phyloP scores from a whole-genome alignment of 495 filamentous ascomycete genomes.

The Xylaria scruposa region DNA sequence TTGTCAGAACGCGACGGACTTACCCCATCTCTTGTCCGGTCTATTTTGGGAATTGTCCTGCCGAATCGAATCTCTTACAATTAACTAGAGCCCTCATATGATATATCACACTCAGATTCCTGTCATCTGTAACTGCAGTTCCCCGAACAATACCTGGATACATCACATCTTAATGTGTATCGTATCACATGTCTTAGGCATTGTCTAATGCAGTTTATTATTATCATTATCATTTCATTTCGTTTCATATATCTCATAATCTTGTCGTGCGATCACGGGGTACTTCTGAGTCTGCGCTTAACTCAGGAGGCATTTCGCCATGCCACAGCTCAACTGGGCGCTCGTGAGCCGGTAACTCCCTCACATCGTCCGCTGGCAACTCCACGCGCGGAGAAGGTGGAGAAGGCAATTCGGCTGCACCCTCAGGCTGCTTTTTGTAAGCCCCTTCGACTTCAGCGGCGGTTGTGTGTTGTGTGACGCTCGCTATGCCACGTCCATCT shows the following conservation, averaged over 20 bases:
- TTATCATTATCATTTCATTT: slow-evolving; percentile 16
- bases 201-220: background rate
- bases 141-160: background rate
- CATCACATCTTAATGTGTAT: background rate
- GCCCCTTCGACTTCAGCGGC: background rate
- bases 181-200: background rate
- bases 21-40: slow-evolving; percentile 4
- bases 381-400: slow-evolving; percentile 6
- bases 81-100: background rate
- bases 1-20: background rate
- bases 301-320: slow-evolving; percentile 28
- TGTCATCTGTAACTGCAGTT: background rate
- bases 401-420: slow-evolving; percentile 1
- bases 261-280: background rate
- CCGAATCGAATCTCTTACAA: background rate
- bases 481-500: background rate
- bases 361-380: background rate
- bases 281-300: slow-evolving; percentile 28
- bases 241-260: slow-evolving; percentile 6
- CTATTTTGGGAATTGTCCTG: background rate
- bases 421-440: slow-evolving; percentile 13
- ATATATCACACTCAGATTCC: background rate
- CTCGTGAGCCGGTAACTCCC: slow-evolving; percentile 32
- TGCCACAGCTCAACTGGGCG: slow-evolving; percentile 31
- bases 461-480: background rate